Base-by-base conservation (phyloP, 768 basidiomycete species). In the Artomyces pyxidatus region DNA sequence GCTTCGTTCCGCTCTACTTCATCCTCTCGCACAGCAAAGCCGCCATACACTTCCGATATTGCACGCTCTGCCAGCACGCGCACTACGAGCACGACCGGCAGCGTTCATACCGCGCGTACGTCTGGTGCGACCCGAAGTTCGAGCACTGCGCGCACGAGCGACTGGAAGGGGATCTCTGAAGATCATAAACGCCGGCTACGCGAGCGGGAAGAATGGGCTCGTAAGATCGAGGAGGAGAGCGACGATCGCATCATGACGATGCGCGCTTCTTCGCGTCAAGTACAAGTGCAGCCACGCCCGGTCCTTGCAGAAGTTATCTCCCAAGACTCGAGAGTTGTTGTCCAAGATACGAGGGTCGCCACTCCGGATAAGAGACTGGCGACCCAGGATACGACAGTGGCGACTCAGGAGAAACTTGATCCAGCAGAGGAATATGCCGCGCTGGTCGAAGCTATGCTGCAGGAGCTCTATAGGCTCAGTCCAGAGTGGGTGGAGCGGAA, bases 401-500 rank as follows among this genome's bases (percentile, higher is more conserved):
- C 17, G 6, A n/a, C 21, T 30, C 32, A 46, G 35, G 21, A 19
- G 21, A 37, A 25, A 23, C 30, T 55, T 41, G 45, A 46, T 14
- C 47, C 28, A 3, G 46, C 49, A 8, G 40, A 51, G 25, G 47
- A 47, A 30, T 57, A 57, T 28, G 49, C 49, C 2, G 56, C 46
- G 27, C 26, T 57, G 26, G 56, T 57, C 8, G 41, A 47, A 1
- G 53, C 56, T 25, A 55, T 57, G 53, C 10, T 57, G 41, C 40
- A 55, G 32, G 53, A 55, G 29, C 42, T 57, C 25, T 57, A 55
- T 29, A 38, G 45, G 12, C 41, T 57, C 21, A 57, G 42, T 21
- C 56, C 56, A 0, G 50, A 51, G 30, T 57, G 56, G 56, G 49
- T 45, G 22, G 56, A 50, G 42, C 53, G 56, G 30, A 55, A 52